Conservation (phyloP, 805 yeast genomes). For the Candida parachauliodes region DNA sequence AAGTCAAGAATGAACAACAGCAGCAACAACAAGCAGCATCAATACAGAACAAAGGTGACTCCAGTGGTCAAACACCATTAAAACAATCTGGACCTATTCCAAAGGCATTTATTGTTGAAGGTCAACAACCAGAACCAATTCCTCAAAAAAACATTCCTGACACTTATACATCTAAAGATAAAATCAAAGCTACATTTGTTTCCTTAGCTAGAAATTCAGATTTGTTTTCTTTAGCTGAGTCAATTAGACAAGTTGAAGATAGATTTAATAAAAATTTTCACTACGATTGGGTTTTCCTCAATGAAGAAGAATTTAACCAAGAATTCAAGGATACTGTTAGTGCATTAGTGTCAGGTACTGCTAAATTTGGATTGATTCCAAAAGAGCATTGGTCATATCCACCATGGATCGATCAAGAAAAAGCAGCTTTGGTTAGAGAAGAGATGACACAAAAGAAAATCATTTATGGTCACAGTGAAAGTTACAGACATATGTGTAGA, state of each 20-base stretch:
- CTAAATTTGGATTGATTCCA: constrained; percentile 77
- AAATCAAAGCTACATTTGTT: constrained; percentile 73
- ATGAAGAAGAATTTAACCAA: constrained; percentile 77
- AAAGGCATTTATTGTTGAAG: constrained; percentile 7
- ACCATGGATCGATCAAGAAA: constrained; percentile 67
- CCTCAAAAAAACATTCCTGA: constrained; percentile 9
- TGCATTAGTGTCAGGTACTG: constrained; percentile 67
- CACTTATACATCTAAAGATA: constrained; percentile 16
- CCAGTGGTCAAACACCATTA: not conserved
- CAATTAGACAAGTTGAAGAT: constrained; percentile 79
- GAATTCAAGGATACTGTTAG: constrained; percentile 69
- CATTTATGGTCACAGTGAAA: constrained; percentile 71
- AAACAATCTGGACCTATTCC: constrained; percentile 10
- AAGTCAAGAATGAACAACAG: not conserved
- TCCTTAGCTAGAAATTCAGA: constrained; percentile 74
- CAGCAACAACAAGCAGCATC: constrained; percentile 1
- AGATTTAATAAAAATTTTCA: constrained; percentile 75
- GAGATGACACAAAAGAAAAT: constrained; percentile 51
- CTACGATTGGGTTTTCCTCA: constrained; percentile 93
- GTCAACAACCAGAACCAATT: constrained; percentile 6
- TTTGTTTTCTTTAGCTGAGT: constrained; percentile 52
- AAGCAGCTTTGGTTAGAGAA: constrained; percentile 61
- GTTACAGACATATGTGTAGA: constrained; percentile 92
- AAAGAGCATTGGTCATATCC: constrained; percentile 84
- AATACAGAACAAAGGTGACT: not conserved